Evolutionary conservation across 371 early-diverging fungal species (phyloP), one percentile per base, ranked within the genome.

Genomic region (Conidiobolus incongruus): DNA sequence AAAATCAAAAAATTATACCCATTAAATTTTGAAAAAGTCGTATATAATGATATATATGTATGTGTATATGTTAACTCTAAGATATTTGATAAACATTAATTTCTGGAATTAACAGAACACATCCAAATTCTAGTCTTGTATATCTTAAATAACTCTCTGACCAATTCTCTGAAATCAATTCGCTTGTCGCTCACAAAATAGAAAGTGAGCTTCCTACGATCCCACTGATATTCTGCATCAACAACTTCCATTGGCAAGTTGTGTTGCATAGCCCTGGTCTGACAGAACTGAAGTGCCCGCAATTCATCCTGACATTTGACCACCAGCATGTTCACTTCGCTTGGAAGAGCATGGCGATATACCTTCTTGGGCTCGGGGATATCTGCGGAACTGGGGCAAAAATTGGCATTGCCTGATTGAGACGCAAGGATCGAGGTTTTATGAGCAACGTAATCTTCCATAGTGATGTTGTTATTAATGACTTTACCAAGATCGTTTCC

Each of bases 41-140:
- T n/a, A n/a, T n/a, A n/a, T n/a, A n/a, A n/a, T n/a, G n/a, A n/a
- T n/a, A n/a, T n/a, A n/a, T n/a, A n/a, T n/a, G n/a, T n/a, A n/a
- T n/a, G n/a, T n/a, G n/a, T n/a, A n/a, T n/a, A n/a, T n/a, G n/a
- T n/a, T n/a, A n/a, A n/a, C n/a, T n/a, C n/a, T n/a, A n/a, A n/a
- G n/a, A n/a, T n/a, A n/a, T n/a, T n/a, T n/a, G n/a, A n/a, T n/a
- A n/a, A n/a, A n/a, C n/a, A n/a, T n/a, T n/a, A n/a, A n/a, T n/a
- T n/a, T n/a, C n/a, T n/a, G n/a, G n/a, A n/a, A n/a, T 56, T 54
- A 7, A 60, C 63, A 21, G 68, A 74, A 50, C 66, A 70, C 92
- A 96, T 91, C 99, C 99, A 99, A 50, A 99, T 97, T 38, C 99
- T 78, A 5, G 94, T 95, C 65, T 98, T 97, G 67, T 94, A 98